Base-by-base conservation (phyloP, 2,329 filamentous ascomycete genomes). In the Phyllosticta citrichinensis region DNA sequence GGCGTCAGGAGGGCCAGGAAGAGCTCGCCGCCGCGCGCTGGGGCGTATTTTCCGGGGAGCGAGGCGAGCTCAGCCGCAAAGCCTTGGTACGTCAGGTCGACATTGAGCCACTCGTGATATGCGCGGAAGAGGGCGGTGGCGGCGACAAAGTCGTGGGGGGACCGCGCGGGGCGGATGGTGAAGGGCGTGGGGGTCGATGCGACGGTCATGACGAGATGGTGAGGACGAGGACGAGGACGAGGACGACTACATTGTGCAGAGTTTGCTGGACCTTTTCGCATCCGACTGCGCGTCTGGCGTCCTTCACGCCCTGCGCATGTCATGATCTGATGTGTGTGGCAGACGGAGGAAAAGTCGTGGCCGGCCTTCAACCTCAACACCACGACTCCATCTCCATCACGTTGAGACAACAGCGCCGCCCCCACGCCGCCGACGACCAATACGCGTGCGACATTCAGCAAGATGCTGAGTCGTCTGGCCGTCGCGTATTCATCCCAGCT, bases 21-120 rank as follows among this genome's bases (percentile, higher is more conserved):
- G 0, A 84, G 68, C 22, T 75, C 73, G 2, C 81, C 83, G 3
- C 71, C 72, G 2, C 74, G 71, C 2, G 73, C 69, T 3, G 72
- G 68, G 0, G 75, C 69, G 67, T 85, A 85, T 67, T 79, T 79
- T 1, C 82, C 82, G 0, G 83, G 83, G 17, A 86, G 70, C 9
- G 68, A 72, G 6, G 75, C 71, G 20, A 86, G 72, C 67, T 86
- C 83, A 10, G 73, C 66, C 10, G 74, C 67, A 69, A 84, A 85
- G 62, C 76, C 73, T 68, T 86, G 83, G 66, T 82, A 86, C 11
- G 76, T 74, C 40, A 85, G 79, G 64, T 83, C 81, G 57, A 85
- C 75, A 20, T 74, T 73, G 1, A 85, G 72, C 1, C 76, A 74
- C 22, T 67, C 57, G 6, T 74, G 71, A 64, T 77, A 78, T 50